phyloP scores from a whole-genome alignment of 768 basidiomycete genomes.

The Porphyrellus cyaneotinctus region DNA sequence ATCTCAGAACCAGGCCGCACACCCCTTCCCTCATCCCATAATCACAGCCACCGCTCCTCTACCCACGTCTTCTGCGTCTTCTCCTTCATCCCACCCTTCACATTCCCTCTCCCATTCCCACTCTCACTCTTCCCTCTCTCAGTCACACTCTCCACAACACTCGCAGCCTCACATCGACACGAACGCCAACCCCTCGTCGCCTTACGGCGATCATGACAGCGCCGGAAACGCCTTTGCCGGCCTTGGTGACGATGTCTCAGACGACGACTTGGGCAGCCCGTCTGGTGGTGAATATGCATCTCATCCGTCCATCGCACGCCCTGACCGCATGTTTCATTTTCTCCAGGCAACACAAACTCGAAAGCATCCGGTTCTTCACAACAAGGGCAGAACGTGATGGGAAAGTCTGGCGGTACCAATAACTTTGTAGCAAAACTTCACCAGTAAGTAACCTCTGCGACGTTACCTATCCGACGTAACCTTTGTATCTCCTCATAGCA shows the following conservation, averaged over 20 bases:
- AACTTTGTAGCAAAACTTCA: constrained; percentile 90
- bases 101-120: constrained; percentile 15
- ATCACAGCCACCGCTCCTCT: constrained; percentile 31
- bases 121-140: constrained; percentile 24
- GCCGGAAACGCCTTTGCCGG: constrained; percentile 26
- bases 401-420: constrained; percentile 65
- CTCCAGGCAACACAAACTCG: constrained; percentile 7
- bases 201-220: constrained; percentile 62
- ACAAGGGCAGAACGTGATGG: constrained; percentile 50
- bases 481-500: constrained; percentile 40
- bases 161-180: constrained; percentile 29
- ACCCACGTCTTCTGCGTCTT: constrained; percentile 21
- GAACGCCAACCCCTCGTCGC: constrained; percentile 21
- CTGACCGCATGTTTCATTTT: background rate
- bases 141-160: constrained; percentile 16
- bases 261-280: constrained; percentile 23
- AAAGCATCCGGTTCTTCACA: constrained; percentile 19
- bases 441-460: constrained; percentile 49
- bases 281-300: constrained; percentile 11
- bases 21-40: constrained; percentile 25
- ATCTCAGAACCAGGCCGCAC: constrained; percentile 7
- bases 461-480: background rate
- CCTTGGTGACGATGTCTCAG: constrained; percentile 24
- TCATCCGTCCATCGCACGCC: background rate
- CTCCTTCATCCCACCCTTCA: constrained; percentile 23